Conservation (phyloP, 108 stramenopile genomes). For the Skeletonema potamos region DNA sequence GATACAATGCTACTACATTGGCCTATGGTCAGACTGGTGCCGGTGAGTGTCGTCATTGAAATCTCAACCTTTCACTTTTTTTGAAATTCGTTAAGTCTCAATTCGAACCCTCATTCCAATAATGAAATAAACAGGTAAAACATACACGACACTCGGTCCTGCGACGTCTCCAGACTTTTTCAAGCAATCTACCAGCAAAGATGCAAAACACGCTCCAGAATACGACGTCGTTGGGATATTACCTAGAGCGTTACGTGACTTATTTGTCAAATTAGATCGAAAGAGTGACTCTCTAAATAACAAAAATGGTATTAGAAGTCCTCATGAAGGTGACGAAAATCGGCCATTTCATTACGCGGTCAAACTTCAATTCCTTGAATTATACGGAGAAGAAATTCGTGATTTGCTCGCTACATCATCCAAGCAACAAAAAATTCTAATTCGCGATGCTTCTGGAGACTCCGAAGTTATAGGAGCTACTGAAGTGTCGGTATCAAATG, state of each 20-base stretch:
- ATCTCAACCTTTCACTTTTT: no score
- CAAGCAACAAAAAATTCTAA: constrained; percentile 49
- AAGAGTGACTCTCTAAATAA: constrained; percentile 14
- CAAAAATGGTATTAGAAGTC: background rate
- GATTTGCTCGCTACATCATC: constrained; percentile 77
- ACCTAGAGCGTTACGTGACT: constrained; percentile 66
- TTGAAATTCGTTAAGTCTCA: no score
- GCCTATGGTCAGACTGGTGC: constrained; percentile 92
- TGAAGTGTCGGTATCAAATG: constrained; percentile 62
- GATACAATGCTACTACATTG: constrained; percentile 83
- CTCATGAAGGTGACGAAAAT: constrained; percentile 1
- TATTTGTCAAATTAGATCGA: constrained; percentile 53
- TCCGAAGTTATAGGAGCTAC: constrained; percentile 89
- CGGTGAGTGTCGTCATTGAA: no score
- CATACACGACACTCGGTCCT: constrained; percentile 71
- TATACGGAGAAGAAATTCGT: constrained; percentile 89
- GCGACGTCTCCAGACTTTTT: constrained; percentile 29
- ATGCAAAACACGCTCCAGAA: constrained; percentile 16
- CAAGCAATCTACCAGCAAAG: background rate
- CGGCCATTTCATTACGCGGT: constrained; percentile 58
- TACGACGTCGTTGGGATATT: constrained; percentile 67
- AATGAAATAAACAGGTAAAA: no score
- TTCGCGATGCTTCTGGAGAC: constrained; percentile 74
- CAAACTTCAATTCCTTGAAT: constrained; percentile 80
- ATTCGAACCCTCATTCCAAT: no score